phyloP scores from a whole-genome alignment of 1,284 basidiomycete species.

The Cutaneotrichosporon sp. region DNA sequence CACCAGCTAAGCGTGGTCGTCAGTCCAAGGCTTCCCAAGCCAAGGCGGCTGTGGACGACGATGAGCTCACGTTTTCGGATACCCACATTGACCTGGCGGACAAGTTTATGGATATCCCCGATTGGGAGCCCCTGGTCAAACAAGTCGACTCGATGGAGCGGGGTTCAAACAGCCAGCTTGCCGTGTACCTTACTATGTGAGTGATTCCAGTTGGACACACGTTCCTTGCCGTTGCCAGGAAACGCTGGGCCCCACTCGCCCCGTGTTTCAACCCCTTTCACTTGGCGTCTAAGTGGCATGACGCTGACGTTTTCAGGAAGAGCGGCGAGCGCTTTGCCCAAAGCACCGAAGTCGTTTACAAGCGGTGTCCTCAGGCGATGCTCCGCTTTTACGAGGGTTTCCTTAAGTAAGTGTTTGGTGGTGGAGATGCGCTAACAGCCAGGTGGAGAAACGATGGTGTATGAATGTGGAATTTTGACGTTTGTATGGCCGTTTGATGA shows the following conservation, averaged over 20 bases:
- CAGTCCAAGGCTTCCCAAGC: conserved; percentile 37
- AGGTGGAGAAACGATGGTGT: no score
- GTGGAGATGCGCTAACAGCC: background rate
- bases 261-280: background rate
- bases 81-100: conserved; percentile 39
- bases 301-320: conserved; percentile 32
- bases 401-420: conserved; percentile 38
- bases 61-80: conserved; percentile 57
- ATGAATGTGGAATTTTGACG: background rate
- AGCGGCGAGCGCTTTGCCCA: conserved; percentile 39
- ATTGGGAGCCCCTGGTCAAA: conserved; percentile 49
- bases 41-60: conserved; percentile 55
- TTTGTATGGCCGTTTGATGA: background rate
- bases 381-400: conserved; percentile 51
- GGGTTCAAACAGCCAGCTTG: conserved; percentile 28
- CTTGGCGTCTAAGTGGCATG: background rate
- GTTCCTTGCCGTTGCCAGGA: background rate
- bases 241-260: background rate
- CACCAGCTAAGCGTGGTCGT: conserved; percentile 10
- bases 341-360: conserved; percentile 36
- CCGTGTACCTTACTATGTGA: conserved; percentile 50
- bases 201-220: conserved; percentile 18
- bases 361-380: conserved; percentile 47
- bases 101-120: conserved; percentile 41
- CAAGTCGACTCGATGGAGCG: conserved; percentile 47